Conservation (phyloP, 2,329 filamentous ascomycete species). For the Penicillium sp. region DNA sequence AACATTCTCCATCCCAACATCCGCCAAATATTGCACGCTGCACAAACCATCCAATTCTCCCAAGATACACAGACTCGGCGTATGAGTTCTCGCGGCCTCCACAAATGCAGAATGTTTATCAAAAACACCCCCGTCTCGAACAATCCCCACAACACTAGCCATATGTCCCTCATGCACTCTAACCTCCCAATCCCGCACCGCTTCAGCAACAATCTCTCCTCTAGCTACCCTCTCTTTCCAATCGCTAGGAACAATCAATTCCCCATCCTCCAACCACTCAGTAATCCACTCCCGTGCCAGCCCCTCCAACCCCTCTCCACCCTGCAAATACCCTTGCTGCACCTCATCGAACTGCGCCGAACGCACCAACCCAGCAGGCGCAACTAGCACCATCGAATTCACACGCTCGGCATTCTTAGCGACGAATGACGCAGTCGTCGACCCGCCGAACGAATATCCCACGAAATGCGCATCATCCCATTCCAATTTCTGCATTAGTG, state of each 20-base stretch:
- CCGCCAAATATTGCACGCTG: conserved; percentile 30
- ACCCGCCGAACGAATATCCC: conserved; percentile 54
- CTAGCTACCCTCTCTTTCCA: conserved; percentile 46
- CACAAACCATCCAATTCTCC: conserved; percentile 41
- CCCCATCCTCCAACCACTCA: conserved; percentile 46
- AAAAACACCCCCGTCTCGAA: conserved; percentile 49
- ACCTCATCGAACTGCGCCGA: conserved; percentile 25
- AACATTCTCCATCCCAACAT: conserved; percentile 38
- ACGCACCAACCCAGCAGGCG: conserved; percentile 49
- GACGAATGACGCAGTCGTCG: conserved; percentile 42
- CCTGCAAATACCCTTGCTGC: conserved; percentile 20
- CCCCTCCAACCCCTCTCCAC: conserved; percentile 30
- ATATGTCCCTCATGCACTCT: conserved; percentile 48
- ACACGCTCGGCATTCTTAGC: conserved; percentile 31
- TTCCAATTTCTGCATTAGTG: conserved; percentile 39
- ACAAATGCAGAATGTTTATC: conserved; percentile 39
- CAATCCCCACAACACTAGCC: conserved; percentile 48
- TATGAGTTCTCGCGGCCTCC: conserved; percentile 24
- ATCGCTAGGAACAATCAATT: conserved; percentile 43
- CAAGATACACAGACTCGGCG: conserved; percentile 34
- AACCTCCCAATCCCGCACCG: conserved; percentile 52
- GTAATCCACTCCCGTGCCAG: conserved; percentile 40
- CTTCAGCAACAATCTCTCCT: conserved; percentile 51
- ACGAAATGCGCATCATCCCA: conserved; percentile 51
- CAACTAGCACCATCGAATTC: conserved; percentile 44